phyloP scores from a whole-genome alignment of 805 yeast genomes.

The Pichia paraexigua region DNA sequence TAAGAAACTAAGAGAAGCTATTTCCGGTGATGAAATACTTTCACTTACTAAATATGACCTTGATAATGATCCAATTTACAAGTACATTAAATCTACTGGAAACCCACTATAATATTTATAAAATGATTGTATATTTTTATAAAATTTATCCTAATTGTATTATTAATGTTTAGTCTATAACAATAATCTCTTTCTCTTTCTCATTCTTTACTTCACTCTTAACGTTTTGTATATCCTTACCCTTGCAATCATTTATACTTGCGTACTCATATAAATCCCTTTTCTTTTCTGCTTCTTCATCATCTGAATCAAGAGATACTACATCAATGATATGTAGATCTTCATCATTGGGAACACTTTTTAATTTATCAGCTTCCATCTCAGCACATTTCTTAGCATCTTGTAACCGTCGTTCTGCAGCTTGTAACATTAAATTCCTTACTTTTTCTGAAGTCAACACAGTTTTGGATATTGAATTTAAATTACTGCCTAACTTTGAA shows the following conservation, averaged over 20 bases:
- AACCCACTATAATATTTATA: constrained; percentile 20
- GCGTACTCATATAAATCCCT: background rate
- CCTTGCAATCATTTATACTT: background rate
- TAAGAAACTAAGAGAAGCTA: constrained; percentile 50
- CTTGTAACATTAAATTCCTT: constrained; percentile 43
- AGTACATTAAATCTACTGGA: constrained; percentile 35
- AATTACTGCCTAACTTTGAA: constrained; percentile 28
- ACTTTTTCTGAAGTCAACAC: constrained; percentile 18
- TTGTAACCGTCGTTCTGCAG: constrained; percentile 53
- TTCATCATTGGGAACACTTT: constrained; percentile 34
- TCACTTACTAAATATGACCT: constrained; percentile 39
- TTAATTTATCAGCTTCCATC: constrained; percentile 15
- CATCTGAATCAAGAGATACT: constrained; percentile 13
- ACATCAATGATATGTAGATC: constrained; percentile 35
- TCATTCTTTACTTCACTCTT: background rate
- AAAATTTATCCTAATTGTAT: background rate
- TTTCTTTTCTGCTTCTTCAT: background rate
- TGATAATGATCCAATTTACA: constrained; percentile 51
- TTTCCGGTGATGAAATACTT: constrained; percentile 39
- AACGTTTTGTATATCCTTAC: background rate
- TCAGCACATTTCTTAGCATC: constrained; percentile 43
- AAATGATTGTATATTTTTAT: background rate
- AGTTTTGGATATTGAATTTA: background rate
- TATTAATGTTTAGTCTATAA: background rate
- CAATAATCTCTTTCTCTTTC: background rate